Percentiles rank a stretch among this genome's conserved stretches.
Conservation (phyloP, 148 eudicot genomes). For the Silene latifolia region DNA sequence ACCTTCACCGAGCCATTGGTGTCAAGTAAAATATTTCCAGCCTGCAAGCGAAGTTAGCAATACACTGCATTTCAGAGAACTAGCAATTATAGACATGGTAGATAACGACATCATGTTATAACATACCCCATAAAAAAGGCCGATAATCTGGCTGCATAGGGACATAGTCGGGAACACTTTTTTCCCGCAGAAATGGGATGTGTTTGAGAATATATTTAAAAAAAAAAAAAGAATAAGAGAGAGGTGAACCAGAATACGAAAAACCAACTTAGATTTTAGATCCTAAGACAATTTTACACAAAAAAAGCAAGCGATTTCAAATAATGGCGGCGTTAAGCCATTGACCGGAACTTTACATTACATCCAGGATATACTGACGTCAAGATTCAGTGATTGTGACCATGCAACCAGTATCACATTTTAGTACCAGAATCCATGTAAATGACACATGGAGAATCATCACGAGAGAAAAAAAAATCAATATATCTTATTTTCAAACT, state of each 20-base stretch:
- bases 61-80: constrained; percentile 9
- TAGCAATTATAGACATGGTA: not conserved
- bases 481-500: not conserved
- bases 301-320: too few relatives aligned
- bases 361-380: too few relatives aligned
- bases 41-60: constrained; percentile 46
- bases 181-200: too few relatives aligned
- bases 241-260: too few relatives aligned
- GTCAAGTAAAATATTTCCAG: constrained; percentile 89
- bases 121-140: not conserved
- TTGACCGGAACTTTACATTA: not conserved
- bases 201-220: too few relatives aligned
- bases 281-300: too few relatives aligned
- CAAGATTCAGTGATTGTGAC: too few relatives aligned
- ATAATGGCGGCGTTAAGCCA: too few relatives aligned
- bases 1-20: constrained; percentile 76
- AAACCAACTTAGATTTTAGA: too few relatives aligned
- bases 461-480: not conserved
- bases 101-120: too few relatives aligned
- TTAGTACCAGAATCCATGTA: not conserved
- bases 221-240: too few relatives aligned
- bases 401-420: too few relatives aligned
- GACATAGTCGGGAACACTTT: not conserved
- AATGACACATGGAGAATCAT: not conserved
- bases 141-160: not conserved